These are phyloP conservation scores for Paecilomyces dactylethromorphus DNA, from an alignment of 2,329 filamentous ascomycete species.

Conservation along the genomic window DNA sequence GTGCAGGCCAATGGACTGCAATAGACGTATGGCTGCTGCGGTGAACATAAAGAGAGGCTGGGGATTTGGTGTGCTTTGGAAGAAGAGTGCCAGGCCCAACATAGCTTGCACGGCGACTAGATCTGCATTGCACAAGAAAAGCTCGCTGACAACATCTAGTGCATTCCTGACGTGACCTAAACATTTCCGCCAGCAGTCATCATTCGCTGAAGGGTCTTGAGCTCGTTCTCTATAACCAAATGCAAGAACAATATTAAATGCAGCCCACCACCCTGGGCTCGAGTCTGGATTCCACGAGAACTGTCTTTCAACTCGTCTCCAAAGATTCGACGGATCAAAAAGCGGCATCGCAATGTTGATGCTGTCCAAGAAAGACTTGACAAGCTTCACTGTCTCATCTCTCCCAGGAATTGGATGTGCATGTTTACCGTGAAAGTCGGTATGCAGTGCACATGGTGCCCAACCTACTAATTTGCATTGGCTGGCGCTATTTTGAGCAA, in stretches of 20 bases:
- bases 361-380: not conserved
- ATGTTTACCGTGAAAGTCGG: not conserved
- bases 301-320: constrained; percentile 7
- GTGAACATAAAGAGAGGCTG: not conserved
- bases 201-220: not conserved
- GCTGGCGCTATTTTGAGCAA: no score
- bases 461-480: no score
- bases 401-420: not conserved
- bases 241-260: constrained; percentile 14
- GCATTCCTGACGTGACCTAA: not conserved
- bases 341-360: not conserved
- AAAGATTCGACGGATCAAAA: not conserved
- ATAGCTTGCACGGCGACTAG: not conserved
- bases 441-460: no score
- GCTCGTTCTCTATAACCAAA: constrained; percentile 11
- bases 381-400: not conserved
- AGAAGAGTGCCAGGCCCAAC: not conserved
- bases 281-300: constrained; percentile 15
- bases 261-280: constrained; percentile 12
- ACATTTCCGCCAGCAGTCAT: not conserved
- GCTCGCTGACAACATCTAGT: not conserved
- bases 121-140: not conserved
- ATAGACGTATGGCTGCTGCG: not conserved
- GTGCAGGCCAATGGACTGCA: not conserved
- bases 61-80: not conserved